A percentile compares a stretch with the other conserved stretches of the same genome.
Conservation (phyloP, 1,284 basidiomycete species). For the Kalmanozyma brasiliensis region DNA sequence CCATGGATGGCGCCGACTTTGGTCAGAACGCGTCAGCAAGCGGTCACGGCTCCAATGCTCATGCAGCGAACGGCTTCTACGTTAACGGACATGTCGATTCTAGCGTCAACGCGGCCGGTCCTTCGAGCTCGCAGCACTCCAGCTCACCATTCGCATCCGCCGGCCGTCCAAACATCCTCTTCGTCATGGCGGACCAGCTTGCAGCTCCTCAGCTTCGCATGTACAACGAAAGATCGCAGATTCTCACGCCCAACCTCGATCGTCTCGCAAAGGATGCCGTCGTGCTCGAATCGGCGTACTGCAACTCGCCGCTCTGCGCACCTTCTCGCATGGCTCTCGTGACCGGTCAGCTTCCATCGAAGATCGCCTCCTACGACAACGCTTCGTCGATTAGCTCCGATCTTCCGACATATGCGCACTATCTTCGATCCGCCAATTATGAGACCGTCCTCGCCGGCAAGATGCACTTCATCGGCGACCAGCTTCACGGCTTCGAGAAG, state of each 20-base stretch:
- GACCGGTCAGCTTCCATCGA: slow-evolving; percentile 37
- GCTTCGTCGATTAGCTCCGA: slow-evolving; percentile 42
- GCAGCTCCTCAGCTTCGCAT: slow-evolving; percentile 41
- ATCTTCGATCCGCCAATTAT: slow-evolving; percentile 33
- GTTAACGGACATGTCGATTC: not conserved
- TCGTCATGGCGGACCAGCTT: slow-evolving; percentile 41
- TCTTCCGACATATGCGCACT: slow-evolving; percentile 37
- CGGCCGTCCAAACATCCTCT: slow-evolving; percentile 32
- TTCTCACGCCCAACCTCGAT: slow-evolving; percentile 35
- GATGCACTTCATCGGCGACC: slow-evolving; percentile 44
- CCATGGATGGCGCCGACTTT: slow-evolving; percentile 10
- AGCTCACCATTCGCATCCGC: slow-evolving; percentile 1
- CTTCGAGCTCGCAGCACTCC: not conserved
- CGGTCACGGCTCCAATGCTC: slow-evolving; percentile 12
- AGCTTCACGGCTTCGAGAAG: slow-evolving; percentile 42
- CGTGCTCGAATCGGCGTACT: slow-evolving; percentile 42
- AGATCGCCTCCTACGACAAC: slow-evolving; percentile 37
- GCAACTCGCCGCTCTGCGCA: slow-evolving; percentile 41
- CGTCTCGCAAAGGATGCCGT: slow-evolving; percentile 29
- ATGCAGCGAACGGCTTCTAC: slow-evolving; percentile 1
- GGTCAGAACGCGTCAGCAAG: slow-evolving; percentile 1
- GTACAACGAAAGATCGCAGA: slow-evolving; percentile 40
- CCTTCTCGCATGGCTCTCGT: slow-evolving; percentile 45
- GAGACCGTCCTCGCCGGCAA: slow-evolving; percentile 40
- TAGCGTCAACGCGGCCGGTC: not conserved